phyloP scores from a whole-genome alignment of 2,329 filamentous ascomycete genomes.

The Dothideomycetidae sp. region DNA sequence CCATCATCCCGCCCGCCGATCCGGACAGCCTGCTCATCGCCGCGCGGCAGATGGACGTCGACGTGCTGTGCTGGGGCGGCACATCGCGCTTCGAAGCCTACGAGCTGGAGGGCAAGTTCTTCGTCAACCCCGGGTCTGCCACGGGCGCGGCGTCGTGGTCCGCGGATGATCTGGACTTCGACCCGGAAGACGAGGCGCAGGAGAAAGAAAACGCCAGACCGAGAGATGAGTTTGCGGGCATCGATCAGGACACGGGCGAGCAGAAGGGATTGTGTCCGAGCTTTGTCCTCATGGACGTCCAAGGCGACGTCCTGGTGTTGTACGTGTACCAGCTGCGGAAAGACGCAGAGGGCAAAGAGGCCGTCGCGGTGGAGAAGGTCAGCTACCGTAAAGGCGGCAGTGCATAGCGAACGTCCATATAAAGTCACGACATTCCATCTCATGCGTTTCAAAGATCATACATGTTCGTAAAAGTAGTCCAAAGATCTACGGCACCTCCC shows the following conservation, averaged over 20 bases:
- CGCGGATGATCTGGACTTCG: slow-evolving; percentile 25
- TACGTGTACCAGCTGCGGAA: slow-evolving; percentile 65
- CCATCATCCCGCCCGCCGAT: slow-evolving; percentile 55
- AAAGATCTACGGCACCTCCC: too few species aligned
- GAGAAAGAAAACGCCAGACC: background rate
- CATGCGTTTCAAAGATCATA: too few species aligned
- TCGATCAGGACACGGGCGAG: slow-evolving; percentile 25
- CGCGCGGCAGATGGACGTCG: slow-evolving; percentile 57
- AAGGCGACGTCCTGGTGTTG: slow-evolving; percentile 87
- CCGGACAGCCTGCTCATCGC: slow-evolving; percentile 53
- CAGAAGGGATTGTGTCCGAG: slow-evolving; percentile 62
- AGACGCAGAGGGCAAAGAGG: slow-evolving; percentile 38
- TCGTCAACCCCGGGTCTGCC: slow-evolving; percentile 54
- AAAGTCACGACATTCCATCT: too few species aligned
- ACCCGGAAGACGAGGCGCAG: slow-evolving; percentile 33
- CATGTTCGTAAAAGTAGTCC: too few species aligned
- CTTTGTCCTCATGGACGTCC: slow-evolving; percentile 95
- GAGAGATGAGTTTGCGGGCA: slow-evolving; percentile 7
- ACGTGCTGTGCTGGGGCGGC: slow-evolving; percentile 54
- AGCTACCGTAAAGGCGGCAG: slow-evolving; percentile 34
- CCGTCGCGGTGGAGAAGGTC: slow-evolving; percentile 42
- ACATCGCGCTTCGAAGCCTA: slow-evolving; percentile 59
- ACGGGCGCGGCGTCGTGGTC: slow-evolving; percentile 50
- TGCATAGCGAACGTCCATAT: background rate
- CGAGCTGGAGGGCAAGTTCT: slow-evolving; percentile 58